These are phyloP conservation scores for Grosmannia clavigera DNA, from an alignment of 2,329 filamentous ascomycete species.

Conservation along the genomic window DNA sequence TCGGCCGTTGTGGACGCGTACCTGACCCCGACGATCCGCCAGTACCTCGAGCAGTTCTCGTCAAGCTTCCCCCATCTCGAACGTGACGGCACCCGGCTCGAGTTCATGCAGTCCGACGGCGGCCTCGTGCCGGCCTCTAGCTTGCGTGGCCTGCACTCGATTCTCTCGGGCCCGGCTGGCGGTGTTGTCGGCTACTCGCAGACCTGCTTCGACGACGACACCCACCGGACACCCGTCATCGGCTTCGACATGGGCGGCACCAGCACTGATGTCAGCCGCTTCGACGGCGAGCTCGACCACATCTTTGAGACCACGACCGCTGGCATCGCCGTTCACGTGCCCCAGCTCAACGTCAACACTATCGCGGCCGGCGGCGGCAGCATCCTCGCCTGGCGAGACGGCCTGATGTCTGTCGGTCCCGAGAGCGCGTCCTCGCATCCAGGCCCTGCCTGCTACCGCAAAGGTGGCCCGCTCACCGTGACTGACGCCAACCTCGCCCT, in stretches of 20 bases:
- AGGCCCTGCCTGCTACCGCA: conserved; percentile 54
- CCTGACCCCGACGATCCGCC: conserved; percentile 56
- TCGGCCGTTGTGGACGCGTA: conserved; percentile 64
- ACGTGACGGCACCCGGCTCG: conserved; percentile 44
- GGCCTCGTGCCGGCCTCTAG: conserved; percentile 12
- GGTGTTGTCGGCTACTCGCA: conserved; percentile 62
- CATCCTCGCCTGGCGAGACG: conserved; percentile 54
- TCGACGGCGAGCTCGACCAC: conserved; percentile 58
- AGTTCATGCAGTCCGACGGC: conserved; percentile 62
- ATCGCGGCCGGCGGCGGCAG: conserved; percentile 67
- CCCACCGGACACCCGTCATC: conserved; percentile 43
- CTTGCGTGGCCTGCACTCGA: conserved; percentile 32
- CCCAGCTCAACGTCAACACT: conserved; percentile 86
- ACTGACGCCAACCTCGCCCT: conserved; percentile 56
- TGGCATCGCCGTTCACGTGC: conserved; percentile 80
- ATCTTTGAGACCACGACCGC: conserved; percentile 58
- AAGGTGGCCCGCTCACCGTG: conserved; percentile 52
- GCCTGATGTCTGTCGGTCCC: conserved; percentile 55
- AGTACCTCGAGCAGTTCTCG: conserved; percentile 56
- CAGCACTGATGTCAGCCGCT: conserved; percentile 80
- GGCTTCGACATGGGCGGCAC: conserved; percentile 72
- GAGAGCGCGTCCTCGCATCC: conserved; percentile 72
- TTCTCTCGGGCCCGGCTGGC: conserved; percentile 57
- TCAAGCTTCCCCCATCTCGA: conserved; percentile 55
- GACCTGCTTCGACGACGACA: conserved; percentile 52